Conservation (phyloP, 164 flowering plant genomes). For the Vitis labrusca region DNA sequence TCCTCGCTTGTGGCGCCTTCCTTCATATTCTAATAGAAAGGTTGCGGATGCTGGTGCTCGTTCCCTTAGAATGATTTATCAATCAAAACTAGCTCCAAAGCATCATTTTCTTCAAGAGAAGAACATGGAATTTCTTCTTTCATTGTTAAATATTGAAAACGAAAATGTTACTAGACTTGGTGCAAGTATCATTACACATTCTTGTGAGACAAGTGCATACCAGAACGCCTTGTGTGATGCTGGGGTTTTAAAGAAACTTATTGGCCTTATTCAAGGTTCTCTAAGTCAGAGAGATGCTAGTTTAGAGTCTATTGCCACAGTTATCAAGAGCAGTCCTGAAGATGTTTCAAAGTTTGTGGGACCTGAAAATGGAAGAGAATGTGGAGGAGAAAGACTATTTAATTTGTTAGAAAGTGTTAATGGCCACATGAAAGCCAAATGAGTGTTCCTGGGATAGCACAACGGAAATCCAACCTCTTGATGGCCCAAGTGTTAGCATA, state of each 20-base stretch:
- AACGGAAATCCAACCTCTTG: too few species aligned
- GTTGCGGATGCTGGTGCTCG: conserved; percentile 97
- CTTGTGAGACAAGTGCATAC: conserved; percentile 70
- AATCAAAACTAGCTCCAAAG: conserved; percentile 87
- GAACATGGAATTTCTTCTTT: conserved; percentile 64
- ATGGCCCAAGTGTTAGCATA: too few species aligned
- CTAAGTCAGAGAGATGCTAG: conserved; percentile 75
- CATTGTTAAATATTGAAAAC: conserved; percentile 67
- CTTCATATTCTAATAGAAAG: conserved; percentile 71
- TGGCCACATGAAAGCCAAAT: too few species aligned
- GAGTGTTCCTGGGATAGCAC: too few species aligned
- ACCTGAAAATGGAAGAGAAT: conserved; percentile 57
- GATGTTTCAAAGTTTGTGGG: conserved; percentile 51
- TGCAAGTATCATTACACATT: conserved; percentile 81
- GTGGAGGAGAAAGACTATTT: too few species aligned
- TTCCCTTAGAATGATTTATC: conserved; percentile 82
- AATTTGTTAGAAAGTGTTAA: too few species aligned
- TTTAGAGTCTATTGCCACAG: conserved; percentile 75
- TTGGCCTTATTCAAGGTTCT: conserved; percentile 69
- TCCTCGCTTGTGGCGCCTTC: conserved; percentile 47
- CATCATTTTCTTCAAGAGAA: conserved; percentile 56
- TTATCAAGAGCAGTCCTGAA: conserved; percentile 59
- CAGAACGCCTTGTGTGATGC: conserved; percentile 72
- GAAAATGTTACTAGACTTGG: conserved; percentile 90
- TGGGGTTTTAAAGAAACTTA: conserved; percentile 61